phyloP scores from a whole-genome alignment of 305 asterid genomes.

The Striga hermonthica region DNA sequence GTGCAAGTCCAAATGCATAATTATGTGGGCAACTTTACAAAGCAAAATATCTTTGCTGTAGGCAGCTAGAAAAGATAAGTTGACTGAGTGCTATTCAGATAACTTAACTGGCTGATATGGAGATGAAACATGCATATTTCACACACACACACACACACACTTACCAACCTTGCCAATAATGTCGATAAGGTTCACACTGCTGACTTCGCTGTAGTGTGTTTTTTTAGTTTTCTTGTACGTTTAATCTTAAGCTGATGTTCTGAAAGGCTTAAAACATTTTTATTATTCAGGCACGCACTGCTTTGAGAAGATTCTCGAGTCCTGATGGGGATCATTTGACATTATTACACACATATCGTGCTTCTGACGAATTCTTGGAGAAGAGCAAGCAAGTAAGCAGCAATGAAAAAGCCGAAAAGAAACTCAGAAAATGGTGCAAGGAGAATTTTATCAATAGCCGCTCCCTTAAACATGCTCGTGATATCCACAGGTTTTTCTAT shows the following conservation, averaged over 20 bases:
- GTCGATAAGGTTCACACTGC: no score
- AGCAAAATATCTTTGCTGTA: no score
- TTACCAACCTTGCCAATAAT: no score
- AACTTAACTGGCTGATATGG: no score
- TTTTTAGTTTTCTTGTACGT: constrained; percentile 2
- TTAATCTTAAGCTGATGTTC: constrained; percentile 26
- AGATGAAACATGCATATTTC: no score
- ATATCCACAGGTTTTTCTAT: constrained; percentile 72
- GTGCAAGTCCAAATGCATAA: no score
- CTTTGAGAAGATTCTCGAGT: constrained; percentile 74
- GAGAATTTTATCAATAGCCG: constrained; percentile 83
- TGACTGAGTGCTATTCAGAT: no score
- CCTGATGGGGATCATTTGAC: constrained; percentile 95
- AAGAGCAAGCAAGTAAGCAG: constrained; percentile 50
- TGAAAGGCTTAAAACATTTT: constrained; percentile 7
- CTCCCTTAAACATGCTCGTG: constrained; percentile 87
- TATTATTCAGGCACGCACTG: constrained; percentile 63
- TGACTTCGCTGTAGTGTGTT: constrained; percentile 6
- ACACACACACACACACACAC: no score
- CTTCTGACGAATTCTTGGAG: constrained; percentile 70
- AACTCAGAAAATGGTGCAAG: constrained; percentile 92
- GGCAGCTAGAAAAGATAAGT: no score
- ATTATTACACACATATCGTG: constrained; percentile 71
- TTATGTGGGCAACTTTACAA: no score
- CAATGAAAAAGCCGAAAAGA: constrained; percentile 72